Evolutionary conservation across 352 stramenopile species (phyloP), one percentile per base, ranked within the genome.

Genomic region (Phytophthora chlamydospora): DNA sequence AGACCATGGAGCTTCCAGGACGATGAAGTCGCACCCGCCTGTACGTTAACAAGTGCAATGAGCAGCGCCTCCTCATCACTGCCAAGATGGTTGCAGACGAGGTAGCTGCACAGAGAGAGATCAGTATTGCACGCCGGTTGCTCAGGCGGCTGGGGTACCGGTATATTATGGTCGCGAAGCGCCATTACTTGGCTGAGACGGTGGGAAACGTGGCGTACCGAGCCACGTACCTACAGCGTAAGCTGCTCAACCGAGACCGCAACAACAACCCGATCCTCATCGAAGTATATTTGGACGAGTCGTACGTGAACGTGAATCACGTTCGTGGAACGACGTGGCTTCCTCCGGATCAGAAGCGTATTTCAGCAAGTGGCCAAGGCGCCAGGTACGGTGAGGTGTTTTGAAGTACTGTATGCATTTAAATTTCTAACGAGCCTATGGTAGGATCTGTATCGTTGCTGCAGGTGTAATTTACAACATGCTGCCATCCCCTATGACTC

Each of bases 61-160:
- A 47, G 14, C 38, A 41, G 4, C 38, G 36, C 11, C 38, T 38
- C 8, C 50, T 38, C 33, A 39, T 58, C 43, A 41, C 50, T 39
- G 38, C 50, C 36, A 44, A 49, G 48, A 58, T 49, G 50, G 38
- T 41, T 4, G 16, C 24, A n/a, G 36, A 46, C 19, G 38, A 58
- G 16, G 50, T 44, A 21, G 19, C 35, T 4, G 24, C 7, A 2
- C n/a, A 29, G 12, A 41, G 16, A 9, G 4, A 4, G 0, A 48
- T 48, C 13, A 8, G 19, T 5, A 58, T 42, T 4, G 40, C n/a
- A 31, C 36, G 50, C 11, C 27, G 38, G 9, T 11, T 48, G 9
- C 16, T 58, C 11, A 38, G 49, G 10, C 34, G 40, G 14, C 40
- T 46, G 6, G 40, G 40, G 4, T 46, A 46, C 40, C 29, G 19